A percentile compares a stretch with the other conserved stretches of the same genome.
Evolutionary conservation across 352 stramenopile genomes (phyloP).

Genomic region (Globisporangium abappressorium): DNA sequence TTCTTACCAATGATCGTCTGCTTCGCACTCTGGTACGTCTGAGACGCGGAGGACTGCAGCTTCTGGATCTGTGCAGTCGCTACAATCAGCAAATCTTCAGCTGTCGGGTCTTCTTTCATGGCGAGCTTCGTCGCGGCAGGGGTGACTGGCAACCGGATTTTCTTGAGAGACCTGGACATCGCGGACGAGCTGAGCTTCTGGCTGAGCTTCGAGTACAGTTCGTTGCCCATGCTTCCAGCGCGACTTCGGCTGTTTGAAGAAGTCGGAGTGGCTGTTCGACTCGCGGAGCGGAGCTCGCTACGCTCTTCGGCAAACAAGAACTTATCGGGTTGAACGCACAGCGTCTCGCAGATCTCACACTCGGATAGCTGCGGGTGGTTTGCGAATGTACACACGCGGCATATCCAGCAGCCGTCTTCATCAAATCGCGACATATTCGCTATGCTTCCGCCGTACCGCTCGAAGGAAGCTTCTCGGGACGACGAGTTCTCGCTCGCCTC

Average conservation of each 20-base stretch:
- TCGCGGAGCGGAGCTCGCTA: constrained; percentile 6
- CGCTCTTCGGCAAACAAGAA: constrained; percentile 16
- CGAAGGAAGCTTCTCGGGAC: constrained; percentile 7
- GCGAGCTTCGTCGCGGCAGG: constrained; percentile 46
- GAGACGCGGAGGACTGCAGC: constrained; percentile 34
- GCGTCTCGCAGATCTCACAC: constrained; percentile 73
- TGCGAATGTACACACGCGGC: constrained; percentile 74
- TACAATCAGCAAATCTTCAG: constrained; percentile 57
- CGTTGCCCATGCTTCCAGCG: constrained; percentile 12
- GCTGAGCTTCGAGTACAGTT: constrained; percentile 29
- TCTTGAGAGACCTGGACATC: constrained; percentile 40
- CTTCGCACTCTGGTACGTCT: constrained; percentile 33
- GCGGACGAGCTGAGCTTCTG: constrained; percentile 23
- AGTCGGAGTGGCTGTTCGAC: not conserved
- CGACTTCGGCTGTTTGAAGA: constrained; percentile 5
- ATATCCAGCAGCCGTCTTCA: constrained; percentile 38
- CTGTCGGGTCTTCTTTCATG: constrained; percentile 54
- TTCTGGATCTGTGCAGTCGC: constrained; percentile 53
- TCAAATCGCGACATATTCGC: not conserved
- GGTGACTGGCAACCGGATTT: constrained; percentile 40
- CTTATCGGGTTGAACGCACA: constrained; percentile 26
- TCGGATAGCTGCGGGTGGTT: constrained; percentile 68
- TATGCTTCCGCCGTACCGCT: not conserved
- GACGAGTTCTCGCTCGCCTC: constrained; percentile 7
- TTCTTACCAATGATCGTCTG: constrained; percentile 31